phyloP scores from a whole-genome alignment of 306 rosid species.

The Comarum palustre region DNA sequence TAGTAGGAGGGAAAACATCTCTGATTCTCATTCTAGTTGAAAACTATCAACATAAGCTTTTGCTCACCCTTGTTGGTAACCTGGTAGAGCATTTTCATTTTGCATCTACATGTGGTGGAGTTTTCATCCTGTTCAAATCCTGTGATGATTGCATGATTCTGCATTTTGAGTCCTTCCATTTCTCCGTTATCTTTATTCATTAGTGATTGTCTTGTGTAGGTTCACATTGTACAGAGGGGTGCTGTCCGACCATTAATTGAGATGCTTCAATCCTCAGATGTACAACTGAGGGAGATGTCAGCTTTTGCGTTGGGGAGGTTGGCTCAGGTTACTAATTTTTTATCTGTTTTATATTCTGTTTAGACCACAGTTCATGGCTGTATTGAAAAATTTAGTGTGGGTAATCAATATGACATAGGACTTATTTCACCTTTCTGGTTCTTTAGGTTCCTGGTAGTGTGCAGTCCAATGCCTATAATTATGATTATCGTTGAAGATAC shows the following conservation, averaged over 20 bases:
- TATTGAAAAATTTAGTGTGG: background rate
- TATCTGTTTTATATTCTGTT: constrained; percentile 1
- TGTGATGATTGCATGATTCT: constrained; percentile 19
- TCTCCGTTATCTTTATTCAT: constrained; percentile 9
- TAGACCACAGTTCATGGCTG: background rate
- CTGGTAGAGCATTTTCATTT: background rate
- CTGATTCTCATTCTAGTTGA: background rate
- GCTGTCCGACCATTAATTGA: constrained; percentile 95
- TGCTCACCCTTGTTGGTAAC: background rate
- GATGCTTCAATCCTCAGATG: constrained; percentile 94
- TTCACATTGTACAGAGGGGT: constrained; percentile 97
- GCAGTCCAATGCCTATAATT: background rate
- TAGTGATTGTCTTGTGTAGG: constrained; percentile 42
- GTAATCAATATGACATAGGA: background rate
- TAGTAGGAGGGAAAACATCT: constrained; percentile 1
- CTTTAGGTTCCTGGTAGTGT: constrained; percentile 1
- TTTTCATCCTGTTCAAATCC: constrained; percentile 1
- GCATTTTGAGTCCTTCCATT: background rate
- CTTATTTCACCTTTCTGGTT: background rate
- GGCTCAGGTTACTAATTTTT: constrained; percentile 67
- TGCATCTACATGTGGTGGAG: constrained; percentile 14
- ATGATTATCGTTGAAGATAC: background rate
- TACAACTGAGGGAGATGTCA: constrained; percentile 94
- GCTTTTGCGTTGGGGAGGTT: constrained; percentile 98
- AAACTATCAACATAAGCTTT: background rate